Evolutionary conservation across 2,329 filamentous ascomycete species (phyloP), one percentile per base, ranked within the genome.

Genomic region (Arthrobotrys musiformis): DNA sequence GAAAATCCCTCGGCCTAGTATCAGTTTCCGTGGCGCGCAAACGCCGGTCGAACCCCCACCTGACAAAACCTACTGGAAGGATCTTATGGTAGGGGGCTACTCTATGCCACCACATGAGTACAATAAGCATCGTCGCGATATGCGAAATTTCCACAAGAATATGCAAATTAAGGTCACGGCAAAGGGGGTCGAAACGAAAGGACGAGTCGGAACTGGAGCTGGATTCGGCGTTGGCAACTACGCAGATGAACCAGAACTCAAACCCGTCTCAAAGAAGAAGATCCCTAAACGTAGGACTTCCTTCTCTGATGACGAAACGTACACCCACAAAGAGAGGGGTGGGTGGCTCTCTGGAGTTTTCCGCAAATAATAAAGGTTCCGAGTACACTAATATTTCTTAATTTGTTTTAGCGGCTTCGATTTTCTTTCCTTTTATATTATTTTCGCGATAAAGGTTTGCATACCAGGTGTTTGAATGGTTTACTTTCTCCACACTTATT

Each of bases 51-150:
- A 76, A 11, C 66, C 72, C 11, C 52, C 56, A 44, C 72, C 72
- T 0, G 72, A 76, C 17, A 76, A 76, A 28, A 76, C 72, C 15
- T 76, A 76, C 24, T 76, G 72, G 72, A 76, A 76, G 50, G 72
- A 76, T 24, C 60, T 76, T 4, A 76, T 76, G 72, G 54, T 76
- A 19, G 72, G 72, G 1, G 72, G 72, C 5, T 76, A 76, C 48
- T 66, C 56, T 4, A 69, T 76, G 50, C 64, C 68, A n/a, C 72
- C 72, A 19, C 58, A 64, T 2, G 72, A 76, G 30, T 76, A 76
- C 28, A 76, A 76, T 44, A 76, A 70, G 30, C 72, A 76, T 15
- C 72, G 72, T 22, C 72, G 72, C 26, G 72, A 76, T 26, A 76
- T 76, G 64, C 72, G 72, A 1, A 76, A 70, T 22, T 35, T 70